Percentiles rank a stretch among this genome's conserved stretches.
Evolutionary conservation across 2,329 filamentous ascomycete species (phyloP).

Genomic region (Pseudopithomyces maydicus): DNA sequence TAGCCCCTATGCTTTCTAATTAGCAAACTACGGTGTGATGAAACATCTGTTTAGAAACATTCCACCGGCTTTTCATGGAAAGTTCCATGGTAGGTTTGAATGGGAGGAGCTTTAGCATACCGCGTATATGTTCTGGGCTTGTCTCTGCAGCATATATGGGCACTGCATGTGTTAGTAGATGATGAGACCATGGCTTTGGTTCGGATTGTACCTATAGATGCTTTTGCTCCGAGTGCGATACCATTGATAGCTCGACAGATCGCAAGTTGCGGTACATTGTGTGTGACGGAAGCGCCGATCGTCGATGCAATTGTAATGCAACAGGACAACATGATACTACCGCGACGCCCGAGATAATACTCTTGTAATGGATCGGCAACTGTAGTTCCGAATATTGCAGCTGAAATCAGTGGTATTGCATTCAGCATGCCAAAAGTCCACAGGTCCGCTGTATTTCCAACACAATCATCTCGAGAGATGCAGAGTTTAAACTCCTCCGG

Average conservation of each 20-base stretch:
- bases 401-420: constrained; percentile 25
- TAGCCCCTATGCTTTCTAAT: constrained; percentile 8
- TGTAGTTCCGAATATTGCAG: constrained; percentile 23
- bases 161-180: constrained; percentile 3
- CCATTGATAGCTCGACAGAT: constrained; percentile 26
- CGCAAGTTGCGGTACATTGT: constrained; percentile 19
- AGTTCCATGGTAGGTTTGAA: background rate
- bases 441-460: constrained; percentile 12
- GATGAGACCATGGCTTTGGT: background rate
- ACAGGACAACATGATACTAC: constrained; percentile 24
- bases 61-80: too few relatives aligned
- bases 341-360: constrained; percentile 22
- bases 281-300: constrained; percentile 25
- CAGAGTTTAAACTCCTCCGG: constrained; percentile 20
- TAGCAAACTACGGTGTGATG: background rate
- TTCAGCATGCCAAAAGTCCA: constrained; percentile 29
- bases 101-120: background rate
- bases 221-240: constrained; percentile 25
- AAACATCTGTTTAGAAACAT: background rate
- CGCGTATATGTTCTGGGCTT: constrained; percentile 26
- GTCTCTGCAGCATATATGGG: constrained; percentile 29
- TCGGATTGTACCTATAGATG: constrained; percentile 18
- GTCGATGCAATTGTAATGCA: constrained; percentile 24
- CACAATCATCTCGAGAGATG: constrained; percentile 10
- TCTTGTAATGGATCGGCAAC: constrained; percentile 27